These are phyloP conservation scores for Arachis monticola DNA, from an alignment of 331 rosid genomes.

Conservation along the genomic window DNA sequence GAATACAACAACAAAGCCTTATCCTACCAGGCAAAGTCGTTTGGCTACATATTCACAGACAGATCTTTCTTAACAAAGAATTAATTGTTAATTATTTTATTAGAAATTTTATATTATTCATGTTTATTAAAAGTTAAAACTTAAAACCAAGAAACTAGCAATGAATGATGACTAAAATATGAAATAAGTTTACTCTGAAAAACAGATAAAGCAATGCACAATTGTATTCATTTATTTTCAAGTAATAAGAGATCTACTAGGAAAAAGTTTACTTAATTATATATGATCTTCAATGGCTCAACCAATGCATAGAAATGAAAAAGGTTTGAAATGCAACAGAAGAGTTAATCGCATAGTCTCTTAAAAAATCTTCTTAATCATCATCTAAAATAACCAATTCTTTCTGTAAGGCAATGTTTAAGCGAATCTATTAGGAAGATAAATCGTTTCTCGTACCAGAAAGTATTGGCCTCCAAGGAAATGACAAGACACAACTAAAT, in stretches of 20 bases:
- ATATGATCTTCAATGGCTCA: neutral
- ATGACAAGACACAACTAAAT: slow-evolving; percentile 75
- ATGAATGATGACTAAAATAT: neutral
- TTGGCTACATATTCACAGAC: too few species aligned
- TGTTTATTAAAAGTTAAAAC: neutral
- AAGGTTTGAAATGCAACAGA: slow-evolving; percentile 60
- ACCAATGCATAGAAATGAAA: slow-evolving; percentile 9
- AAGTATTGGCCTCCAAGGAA: slow-evolving; percentile 97
- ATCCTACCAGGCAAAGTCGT: too few species aligned
- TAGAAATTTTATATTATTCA: neutral
- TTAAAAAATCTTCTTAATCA: too few species aligned
- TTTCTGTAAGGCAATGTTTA: too few species aligned
- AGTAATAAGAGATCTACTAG: neutral
- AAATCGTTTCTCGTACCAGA: slow-evolving; percentile 56
- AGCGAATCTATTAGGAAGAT: too few species aligned
- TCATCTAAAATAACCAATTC: too few species aligned
- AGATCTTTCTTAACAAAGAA: too few species aligned
- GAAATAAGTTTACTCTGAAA: neutral
- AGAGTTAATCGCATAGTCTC: neutral
- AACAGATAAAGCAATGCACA: neutral
- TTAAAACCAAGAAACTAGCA: neutral
- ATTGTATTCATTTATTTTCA: neutral
- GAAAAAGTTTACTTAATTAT: neutral
- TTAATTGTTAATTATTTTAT: slow-evolving; percentile 21
- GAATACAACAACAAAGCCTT: too few species aligned